phyloP scores from a whole-genome alignment of 495 filamentous ascomycete species.

The Penicillium canariense region DNA sequence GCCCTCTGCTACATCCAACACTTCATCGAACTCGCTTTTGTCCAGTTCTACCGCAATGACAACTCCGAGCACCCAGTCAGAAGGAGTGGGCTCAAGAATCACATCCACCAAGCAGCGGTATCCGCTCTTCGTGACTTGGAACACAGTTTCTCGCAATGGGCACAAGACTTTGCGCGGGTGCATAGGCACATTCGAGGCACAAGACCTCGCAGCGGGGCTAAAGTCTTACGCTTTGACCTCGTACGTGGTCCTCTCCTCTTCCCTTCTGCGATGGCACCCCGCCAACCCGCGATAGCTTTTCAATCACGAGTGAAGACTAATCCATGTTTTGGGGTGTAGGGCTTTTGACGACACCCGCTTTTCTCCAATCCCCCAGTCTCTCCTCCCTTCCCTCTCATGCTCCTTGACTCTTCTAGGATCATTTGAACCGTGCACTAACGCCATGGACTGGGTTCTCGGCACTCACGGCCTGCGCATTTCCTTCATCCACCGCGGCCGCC shows the following conservation, averaged over 20 bases:
- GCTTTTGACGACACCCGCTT: constrained; percentile 89
- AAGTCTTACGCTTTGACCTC: constrained; percentile 82
- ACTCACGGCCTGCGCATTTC: constrained; percentile 78
- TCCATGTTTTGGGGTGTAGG: constrained; percentile 30
- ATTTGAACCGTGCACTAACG: constrained; percentile 67
- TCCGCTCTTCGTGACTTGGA: constrained; percentile 96
- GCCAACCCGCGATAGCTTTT: neutral
- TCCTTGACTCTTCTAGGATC: constrained; percentile 73
- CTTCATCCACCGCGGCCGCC: constrained; percentile 62
- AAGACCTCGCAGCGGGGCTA: constrained; percentile 69
- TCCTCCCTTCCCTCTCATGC: constrained; percentile 67
- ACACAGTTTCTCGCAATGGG: constrained; percentile 62
- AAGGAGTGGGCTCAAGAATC: constrained; percentile 12
- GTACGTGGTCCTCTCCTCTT: constrained; percentile 41
- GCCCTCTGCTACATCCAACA: constrained; percentile 43
- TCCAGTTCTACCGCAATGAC: constrained; percentile 45
- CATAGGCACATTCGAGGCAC: constrained; percentile 91
- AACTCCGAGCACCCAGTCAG: constrained; percentile 43
- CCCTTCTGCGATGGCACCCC: neutral
- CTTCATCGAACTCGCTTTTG: constrained; percentile 39
- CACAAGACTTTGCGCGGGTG: constrained; percentile 79
- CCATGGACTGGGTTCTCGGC: constrained; percentile 85
- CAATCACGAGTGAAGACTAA: neutral
- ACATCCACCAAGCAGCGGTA: constrained; percentile 31
- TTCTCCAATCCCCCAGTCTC: constrained; percentile 62